Evolutionary conservation across 148 eudicot genomes (phyloP).

Genomic region (Gaultheria prostrata): DNA sequence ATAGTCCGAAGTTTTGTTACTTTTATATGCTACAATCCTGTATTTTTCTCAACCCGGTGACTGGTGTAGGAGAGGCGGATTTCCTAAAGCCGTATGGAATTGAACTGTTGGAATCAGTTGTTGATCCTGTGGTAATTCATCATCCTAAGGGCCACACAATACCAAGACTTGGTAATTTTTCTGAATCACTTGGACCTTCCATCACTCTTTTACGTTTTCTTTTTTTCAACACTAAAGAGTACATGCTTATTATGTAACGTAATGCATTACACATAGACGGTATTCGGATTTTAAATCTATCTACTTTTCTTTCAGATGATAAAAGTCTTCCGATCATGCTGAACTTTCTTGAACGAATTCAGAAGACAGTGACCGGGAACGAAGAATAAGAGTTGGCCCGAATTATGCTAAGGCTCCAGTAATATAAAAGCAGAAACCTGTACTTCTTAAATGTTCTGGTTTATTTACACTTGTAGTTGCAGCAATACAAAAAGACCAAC

Average conservation of each 20-base stretch:
- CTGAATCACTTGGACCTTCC: neutral
- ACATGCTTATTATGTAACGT: neutral
- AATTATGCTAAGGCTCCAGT: neutral
- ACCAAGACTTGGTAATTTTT: slow-evolving; percentile 70
- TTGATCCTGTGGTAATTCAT: slow-evolving; percentile 62
- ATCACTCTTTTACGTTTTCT: too few relatives aligned
- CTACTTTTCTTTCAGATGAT: slow-evolving; percentile 48
- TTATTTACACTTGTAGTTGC: neutral
- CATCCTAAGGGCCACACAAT: slow-evolving; percentile 97
- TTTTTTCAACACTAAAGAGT: neutral
- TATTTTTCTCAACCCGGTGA: neutral
- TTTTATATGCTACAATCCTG: neutral
- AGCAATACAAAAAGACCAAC: neutral
- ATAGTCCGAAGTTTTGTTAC: neutral
- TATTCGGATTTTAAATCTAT: neutral
- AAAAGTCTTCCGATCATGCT: slow-evolving; percentile 49
- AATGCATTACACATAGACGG: neutral
- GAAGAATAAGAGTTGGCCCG: slow-evolving; percentile 19
- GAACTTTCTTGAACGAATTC: slow-evolving; percentile 62
- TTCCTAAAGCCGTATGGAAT: slow-evolving; percentile 72
- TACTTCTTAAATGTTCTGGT: neutral
- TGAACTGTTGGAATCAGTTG: slow-evolving; percentile 61
- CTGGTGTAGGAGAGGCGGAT: slow-evolving; percentile 68
- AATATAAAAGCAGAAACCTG: neutral
- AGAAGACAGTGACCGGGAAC: slow-evolving; percentile 31